phyloP scores from a whole-genome alignment of 805 yeast genomes.

The Hanseniaspora vineae region DNA sequence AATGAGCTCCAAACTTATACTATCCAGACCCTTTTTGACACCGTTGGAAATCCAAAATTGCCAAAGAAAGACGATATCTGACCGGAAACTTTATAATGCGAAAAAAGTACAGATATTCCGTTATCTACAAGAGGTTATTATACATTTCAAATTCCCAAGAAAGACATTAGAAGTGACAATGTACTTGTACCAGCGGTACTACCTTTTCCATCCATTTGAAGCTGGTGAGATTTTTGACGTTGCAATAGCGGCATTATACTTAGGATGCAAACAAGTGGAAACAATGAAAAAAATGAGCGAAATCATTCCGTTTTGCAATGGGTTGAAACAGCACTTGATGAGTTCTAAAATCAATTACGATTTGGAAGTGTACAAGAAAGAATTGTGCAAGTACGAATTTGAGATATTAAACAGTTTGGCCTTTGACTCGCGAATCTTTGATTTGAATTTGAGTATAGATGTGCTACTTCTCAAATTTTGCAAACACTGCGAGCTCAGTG shows the following conservation, averaged over 20 bases:
- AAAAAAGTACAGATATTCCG: constrained; percentile 40
- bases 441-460: background rate
- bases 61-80: constrained; percentile 40
- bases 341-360: constrained; percentile 18
- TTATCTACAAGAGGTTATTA: constrained; percentile 41
- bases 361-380: constrained; percentile 43
- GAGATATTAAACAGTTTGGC: constrained; percentile 62
- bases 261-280: constrained; percentile 73
- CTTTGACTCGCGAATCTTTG: constrained; percentile 63
- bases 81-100: constrained; percentile 35
- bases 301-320: constrained; percentile 26
- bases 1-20: constrained; percentile 12
- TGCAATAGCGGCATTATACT: constrained; percentile 54
- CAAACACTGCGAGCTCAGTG: background rate
- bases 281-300: constrained; percentile 65
- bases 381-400: constrained; percentile 50
- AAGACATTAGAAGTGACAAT: constrained; percentile 58
- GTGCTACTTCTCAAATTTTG: background rate
- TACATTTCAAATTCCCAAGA: constrained; percentile 49
- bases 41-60: constrained; percentile 37
- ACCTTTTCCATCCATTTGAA: constrained; percentile 50
- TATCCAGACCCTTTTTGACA: constrained; percentile 52
- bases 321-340: constrained; percentile 20
- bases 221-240: constrained; percentile 42
- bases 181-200: constrained; percentile 60